Percentiles rank a stretch among this genome's conserved stretches.
phyloP scores from a whole-genome alignment of 2,329 filamentous ascomycete genomes.

The Fusarium cyanostomum region DNA sequence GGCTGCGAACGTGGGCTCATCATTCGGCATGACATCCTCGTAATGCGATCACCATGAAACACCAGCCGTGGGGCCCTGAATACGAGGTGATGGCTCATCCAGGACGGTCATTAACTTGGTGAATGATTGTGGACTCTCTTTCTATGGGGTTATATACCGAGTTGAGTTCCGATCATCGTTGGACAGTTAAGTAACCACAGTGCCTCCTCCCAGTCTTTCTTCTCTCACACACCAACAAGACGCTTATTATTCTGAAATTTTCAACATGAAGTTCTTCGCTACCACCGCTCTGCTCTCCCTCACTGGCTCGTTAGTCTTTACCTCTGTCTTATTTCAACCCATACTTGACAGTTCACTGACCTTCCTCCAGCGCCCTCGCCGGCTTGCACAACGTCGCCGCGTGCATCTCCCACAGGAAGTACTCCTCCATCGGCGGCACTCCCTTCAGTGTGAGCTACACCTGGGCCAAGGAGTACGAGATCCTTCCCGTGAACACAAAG shows the following conservation, averaged over 20 bases:
- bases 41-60: not conserved
- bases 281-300: not conserved
- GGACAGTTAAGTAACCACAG: not conserved
- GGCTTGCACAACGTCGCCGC: slow-evolving; percentile 23
- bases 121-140: not conserved
- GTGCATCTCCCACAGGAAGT: slow-evolving; percentile 9
- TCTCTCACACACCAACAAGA: not conserved
- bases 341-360: not conserved
- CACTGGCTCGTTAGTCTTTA: not conserved
- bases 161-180: not conserved
- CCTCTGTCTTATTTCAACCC: not conserved
- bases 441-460: slow-evolving; percentile 25
- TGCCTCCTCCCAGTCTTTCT: not conserved
- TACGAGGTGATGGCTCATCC: not conserved
- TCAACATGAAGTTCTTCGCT: slow-evolving; percentile 3
- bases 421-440: not conserved
- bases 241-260: not conserved
- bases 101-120: not conserved
- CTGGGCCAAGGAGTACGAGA: slow-evolving; percentile 20
- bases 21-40: not conserved
- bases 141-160: not conserved
- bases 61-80: not conserved
- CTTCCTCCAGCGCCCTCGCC: not conserved
- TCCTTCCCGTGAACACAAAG: slow-evolving; percentile 15
- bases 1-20: not conserved